Evolutionary conservation across 1,284 basidiomycete genomes (phyloP), one percentile per base, ranked within the genome.

Genomic region (Naganishia albida): DNA sequence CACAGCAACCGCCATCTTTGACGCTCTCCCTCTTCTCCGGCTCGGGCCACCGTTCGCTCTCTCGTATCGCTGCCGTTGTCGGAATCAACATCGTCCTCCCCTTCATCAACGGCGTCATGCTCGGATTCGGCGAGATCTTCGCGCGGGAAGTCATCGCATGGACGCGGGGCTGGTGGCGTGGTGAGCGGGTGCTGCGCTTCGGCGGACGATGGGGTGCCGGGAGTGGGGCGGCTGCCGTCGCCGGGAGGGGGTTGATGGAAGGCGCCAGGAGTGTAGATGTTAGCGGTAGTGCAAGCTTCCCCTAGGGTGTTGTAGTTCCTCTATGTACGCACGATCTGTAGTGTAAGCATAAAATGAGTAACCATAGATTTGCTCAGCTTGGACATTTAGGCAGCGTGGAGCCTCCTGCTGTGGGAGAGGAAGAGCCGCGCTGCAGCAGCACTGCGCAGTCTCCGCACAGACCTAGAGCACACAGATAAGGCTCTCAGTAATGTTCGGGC

Each of bases 91-190:
- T 99, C 66, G 79, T 93, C 1, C 82, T 98, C 48, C 95, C 95
- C 0, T 99, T 99, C 76, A 85, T 98, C 53, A 98, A 98, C 74
- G 95, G 95, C 30, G 90, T 98, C 72, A 96, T 98, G 92, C 86
- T 98, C 53, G 95, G 95, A 12, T 94, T 98, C 74, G 95, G 95
- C 26, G 95, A 99, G 80, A 93, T 99, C 65, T 94, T 97, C 74
- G 95, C 94, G 20, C 87, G 93, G 77, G 88, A 93, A 68, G 84
- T 92, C 16, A 80, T 96, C 20, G 83, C 87, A 57, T 82, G 84
- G 18, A 90, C 88, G 82, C 73, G 80, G 63, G 74, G 80, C 3
- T 81, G 79, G 73, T 78, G 73, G 72, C 68, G 71, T 30, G 72
- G 73, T 28, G 74, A 75, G 63, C 70, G 72, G 26, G 68, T 70